Evolutionary conservation across 2,329 filamentous ascomycete genomes (phyloP).

Genomic region (Fusarium longipes): DNA sequence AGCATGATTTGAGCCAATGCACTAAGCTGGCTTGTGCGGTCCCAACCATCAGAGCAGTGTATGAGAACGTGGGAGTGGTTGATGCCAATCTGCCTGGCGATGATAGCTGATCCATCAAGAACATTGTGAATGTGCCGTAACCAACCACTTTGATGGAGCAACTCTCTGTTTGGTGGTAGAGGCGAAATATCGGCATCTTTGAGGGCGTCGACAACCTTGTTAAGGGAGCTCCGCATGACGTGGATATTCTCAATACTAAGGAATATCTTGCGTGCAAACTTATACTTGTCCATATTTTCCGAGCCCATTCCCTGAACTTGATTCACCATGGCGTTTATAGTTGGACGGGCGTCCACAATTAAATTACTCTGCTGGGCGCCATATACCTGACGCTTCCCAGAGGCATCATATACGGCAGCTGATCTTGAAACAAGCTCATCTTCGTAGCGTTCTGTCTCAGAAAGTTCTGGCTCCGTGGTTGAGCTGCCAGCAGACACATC

Average conservation of each 20-base stretch:
- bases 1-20: constrained; percentile 92
- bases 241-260: constrained; percentile 98
- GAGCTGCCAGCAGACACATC: constrained; percentile 56
- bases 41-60: constrained; percentile 98
- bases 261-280: constrained; percentile 89
- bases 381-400: constrained; percentile 76
- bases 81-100: constrained; percentile 88
- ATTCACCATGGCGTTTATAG: constrained; percentile 93
- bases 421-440: constrained; percentile 69
- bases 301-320: constrained; percentile 93
- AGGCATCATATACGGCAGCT: constrained; percentile 62
- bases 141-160: constrained; percentile 88
- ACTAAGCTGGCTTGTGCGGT: constrained; percentile 94
- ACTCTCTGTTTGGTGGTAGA: constrained; percentile 82
- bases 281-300: constrained; percentile 98
- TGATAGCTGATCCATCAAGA: constrained; percentile 84
- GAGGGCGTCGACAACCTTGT: constrained; percentile 86
- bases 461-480: constrained; percentile 61
- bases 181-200: constrained; percentile 92
- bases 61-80: constrained; percentile 95
- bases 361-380: constrained; percentile 93
- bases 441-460: constrained; percentile 73
- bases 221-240: constrained; percentile 92
- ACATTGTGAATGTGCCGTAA: constrained; percentile 88
- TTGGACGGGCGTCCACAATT: constrained; percentile 95